Conservation (phyloP, 1,284 basidiomycete species). For the Bondarzewia mesenterica region DNA sequence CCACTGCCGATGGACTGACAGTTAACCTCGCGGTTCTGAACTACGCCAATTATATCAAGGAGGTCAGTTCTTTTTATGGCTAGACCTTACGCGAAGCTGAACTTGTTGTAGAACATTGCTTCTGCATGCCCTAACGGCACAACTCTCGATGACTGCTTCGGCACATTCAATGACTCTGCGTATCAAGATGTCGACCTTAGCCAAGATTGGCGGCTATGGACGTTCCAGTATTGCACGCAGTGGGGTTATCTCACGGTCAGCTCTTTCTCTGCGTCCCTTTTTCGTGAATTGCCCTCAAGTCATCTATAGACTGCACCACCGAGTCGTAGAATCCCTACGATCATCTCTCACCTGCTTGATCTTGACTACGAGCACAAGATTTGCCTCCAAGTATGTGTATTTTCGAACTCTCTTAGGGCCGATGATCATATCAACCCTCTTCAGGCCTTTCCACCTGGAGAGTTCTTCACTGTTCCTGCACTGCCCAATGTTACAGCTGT, state of each 20-base stretch:
- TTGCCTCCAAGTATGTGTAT: slow-evolving; percentile 54
- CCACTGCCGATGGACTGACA: slow-evolving; percentile 33
- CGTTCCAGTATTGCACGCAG: slow-evolving; percentile 88
- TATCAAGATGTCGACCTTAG: slow-evolving; percentile 57
- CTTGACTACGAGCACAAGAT: slow-evolving; percentile 76
- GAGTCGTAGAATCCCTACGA: slow-evolving; percentile 48
- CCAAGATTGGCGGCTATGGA: slow-evolving; percentile 81
- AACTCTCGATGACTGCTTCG: slow-evolving; percentile 78
- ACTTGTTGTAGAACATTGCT: slow-evolving; percentile 45
- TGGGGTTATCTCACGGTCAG: slow-evolving; percentile 87
- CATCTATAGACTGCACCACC: slow-evolving; percentile 58
- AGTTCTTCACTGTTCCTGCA: slow-evolving; percentile 63
- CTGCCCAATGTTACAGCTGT: slow-evolving; percentile 76
- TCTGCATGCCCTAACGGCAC: slow-evolving; percentile 43
- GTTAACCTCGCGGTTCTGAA: slow-evolving; percentile 59
- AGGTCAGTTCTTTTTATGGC: slow-evolving; percentile 29
- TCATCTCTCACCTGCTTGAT: slow-evolving; percentile 69
- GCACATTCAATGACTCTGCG: slow-evolving; percentile 62
- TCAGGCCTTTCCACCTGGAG: slow-evolving; percentile 75
- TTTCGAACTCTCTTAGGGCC: not conserved
- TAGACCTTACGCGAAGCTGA: not conserved
- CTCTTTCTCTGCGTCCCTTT: slow-evolving; percentile 9
- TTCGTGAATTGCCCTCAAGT: slow-evolving; percentile 10
- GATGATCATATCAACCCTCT: not conserved
- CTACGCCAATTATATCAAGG: slow-evolving; percentile 71